Evolutionary conservation across 805 yeast genomes (phyloP), one percentile per base, ranked within the genome.

Genomic region (Candida endomychidarum): DNA sequence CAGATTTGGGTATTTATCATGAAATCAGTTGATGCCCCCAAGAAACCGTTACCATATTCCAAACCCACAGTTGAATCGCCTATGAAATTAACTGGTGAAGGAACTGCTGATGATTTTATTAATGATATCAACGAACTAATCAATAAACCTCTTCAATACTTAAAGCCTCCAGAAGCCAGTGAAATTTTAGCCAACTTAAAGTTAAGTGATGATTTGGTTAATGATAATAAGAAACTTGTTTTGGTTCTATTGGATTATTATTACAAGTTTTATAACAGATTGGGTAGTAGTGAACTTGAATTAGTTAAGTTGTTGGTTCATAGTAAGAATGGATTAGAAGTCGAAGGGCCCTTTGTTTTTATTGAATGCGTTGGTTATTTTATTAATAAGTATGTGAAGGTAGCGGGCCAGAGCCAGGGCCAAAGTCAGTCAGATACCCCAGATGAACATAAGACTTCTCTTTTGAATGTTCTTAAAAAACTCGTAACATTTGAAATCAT

Each of bases 31-130:
- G 45, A 42, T 11, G 14, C 16, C 3, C 38, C 20, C 17, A 23
- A 23, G 7, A 25, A 26, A 17, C 19, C 19, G 19, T 41, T 39
- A 26, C 32, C 45, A 5, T 53, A 26, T 51, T 54, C 50, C 45
- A 52, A 58, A 40, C 60, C 58, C 8, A 53, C 57, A 2, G 52
- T 50, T 3, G 72, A 65, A 7, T 61, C 71, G 1, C 73, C 73
- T 0, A 51, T 67, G 58, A 46, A 46, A 29, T 22, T 46, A 14
- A 40, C 26, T 32, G 16, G 43, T 19, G 22, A 17, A 11, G 40
- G 25, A 19, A 24, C 33, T 2, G 25, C 19, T 8, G 53, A 49
- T 10, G 55, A 51, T 8, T 65, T 67, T 38, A 50, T 55, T 22
- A 46, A 46, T 11, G 67, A 63, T 29, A 50, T 67, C 25, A 56